Evolutionary conservation across 2,329 filamentous ascomycete genomes (phyloP), one percentile per base, ranked within the genome.

Genomic region (Parastagonospora avenae): DNA sequence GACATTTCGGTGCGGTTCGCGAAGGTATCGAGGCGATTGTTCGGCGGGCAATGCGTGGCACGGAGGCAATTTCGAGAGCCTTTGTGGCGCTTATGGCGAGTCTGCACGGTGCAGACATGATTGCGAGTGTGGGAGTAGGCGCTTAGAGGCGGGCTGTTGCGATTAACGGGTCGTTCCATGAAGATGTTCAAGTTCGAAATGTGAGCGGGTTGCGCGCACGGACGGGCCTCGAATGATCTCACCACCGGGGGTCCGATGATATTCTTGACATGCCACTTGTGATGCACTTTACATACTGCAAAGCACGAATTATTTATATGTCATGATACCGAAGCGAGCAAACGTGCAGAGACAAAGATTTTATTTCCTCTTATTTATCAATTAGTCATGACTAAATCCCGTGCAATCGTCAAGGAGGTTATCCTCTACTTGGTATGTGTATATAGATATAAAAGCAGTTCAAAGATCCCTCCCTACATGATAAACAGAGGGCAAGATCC

Each of bases 101-200:
- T 63, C 59, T 63, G 41, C 60, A 59, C 43, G 68, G 48, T 39
- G 60, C 42, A 29, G 65, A 60, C 70, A 73, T 52, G 49, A 55
- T 50, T 50, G 55, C 36, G n/a, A 6, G 19, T 24, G 33, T n/a
- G 24, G 42, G 40, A 14, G 27, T 44, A 24, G 39, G 27, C 35
- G 33, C n/a, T 46, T 49, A 50, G 41, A 48, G 46, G 30, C 29
- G 19, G 19, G 5, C 19, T 5, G 19, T 24, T 24, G 19, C 5
- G 19, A 24, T 24, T 24, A 14, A 37, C 7, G 6, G 14, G 39
- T 45, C 44, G 50, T 32, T 16, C 47, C 38, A 31, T 31, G 50
- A 41, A 38, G 52, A 48, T 46, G 57, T 37, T 54, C 55, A 41
- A 46, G 46, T 46, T 32, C 16, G 29, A 45, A 38, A 50, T 48